Percentiles rank a stretch among this genome's conserved stretches.
These are phyloP conservation scores for Dryadomyces sulphureus DNA, from an alignment of 2,329 filamentous ascomycete genomes.

Conservation along the genomic window DNA sequence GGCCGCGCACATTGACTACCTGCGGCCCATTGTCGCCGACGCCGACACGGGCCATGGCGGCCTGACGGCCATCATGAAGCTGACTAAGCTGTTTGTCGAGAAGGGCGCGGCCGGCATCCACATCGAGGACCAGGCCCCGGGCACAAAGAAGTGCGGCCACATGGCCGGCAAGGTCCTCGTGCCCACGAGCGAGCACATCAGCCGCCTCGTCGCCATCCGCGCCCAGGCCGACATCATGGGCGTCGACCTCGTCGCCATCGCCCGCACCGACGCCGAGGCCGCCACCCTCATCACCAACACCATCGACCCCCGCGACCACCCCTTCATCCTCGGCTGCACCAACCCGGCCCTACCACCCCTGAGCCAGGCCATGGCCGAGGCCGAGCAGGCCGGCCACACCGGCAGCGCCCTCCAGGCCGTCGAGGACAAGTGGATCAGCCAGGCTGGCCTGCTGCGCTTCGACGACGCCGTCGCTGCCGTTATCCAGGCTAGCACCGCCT, in stretches of 20 bases:
- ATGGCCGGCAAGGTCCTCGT: slow-evolving; percentile 98
- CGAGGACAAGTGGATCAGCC: slow-evolving; percentile 72
- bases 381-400: slow-evolving; percentile 66
- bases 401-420: slow-evolving; percentile 75
- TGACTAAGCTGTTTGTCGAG: slow-evolving; percentile 95
- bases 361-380: slow-evolving; percentile 79
- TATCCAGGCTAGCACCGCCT: slow-evolving; percentile 30
- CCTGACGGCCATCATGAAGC: slow-evolving; percentile 97
- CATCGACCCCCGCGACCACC: slow-evolving; percentile 89
- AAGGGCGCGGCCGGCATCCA: slow-evolving; percentile 95
- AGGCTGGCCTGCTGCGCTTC: slow-evolving; percentile 77
- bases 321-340: slow-evolving; percentile 80
- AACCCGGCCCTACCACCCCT: slow-evolving; percentile 75
- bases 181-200: slow-evolving; percentile 95
- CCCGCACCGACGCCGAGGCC: slow-evolving; percentile 92
- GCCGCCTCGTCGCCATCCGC: slow-evolving; percentile 88
- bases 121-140: slow-evolving; percentile 95
- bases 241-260: slow-evolving; percentile 75
- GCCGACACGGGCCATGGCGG: slow-evolving; percentile 96
- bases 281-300: slow-evolving; percentile 93
- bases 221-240: slow-evolving; percentile 99
- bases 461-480: slow-evolving; percentile 75
- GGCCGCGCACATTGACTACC: slow-evolving; percentile 75
- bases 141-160: slow-evolving; percentile 98
- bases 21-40: slow-evolving; percentile 90